These are phyloP conservation scores for Arthroderma sp. DNA, from an alignment of 2,329 filamentous ascomycete genomes.

Conservation along the genomic window DNA sequence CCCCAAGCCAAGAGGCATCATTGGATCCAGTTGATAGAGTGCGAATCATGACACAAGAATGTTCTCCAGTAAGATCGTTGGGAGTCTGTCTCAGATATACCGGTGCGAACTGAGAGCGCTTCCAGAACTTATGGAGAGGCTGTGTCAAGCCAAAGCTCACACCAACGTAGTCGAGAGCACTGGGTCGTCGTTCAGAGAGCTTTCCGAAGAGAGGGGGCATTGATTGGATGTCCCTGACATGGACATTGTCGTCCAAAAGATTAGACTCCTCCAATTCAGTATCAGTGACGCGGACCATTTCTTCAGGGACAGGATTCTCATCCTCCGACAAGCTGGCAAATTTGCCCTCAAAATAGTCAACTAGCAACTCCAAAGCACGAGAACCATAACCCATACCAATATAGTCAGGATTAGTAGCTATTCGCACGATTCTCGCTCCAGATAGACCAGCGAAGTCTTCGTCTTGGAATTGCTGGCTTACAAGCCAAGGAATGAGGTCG, in stretches of 20 bases:
- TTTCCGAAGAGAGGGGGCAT: constrained; percentile 93
- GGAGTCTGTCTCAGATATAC: constrained; percentile 91
- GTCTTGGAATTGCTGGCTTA: constrained; percentile 96
- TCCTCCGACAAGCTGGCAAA: constrained; percentile 74
- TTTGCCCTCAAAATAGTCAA: constrained; percentile 90
- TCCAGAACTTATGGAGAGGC: constrained; percentile 92
- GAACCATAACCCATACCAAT: constrained; percentile 86
- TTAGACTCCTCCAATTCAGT: constrained; percentile 63
- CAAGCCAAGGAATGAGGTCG: constrained; percentile 92
- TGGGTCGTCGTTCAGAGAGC: constrained; percentile 68
- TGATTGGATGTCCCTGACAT: constrained; percentile 73
- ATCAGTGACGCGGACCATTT: constrained; percentile 70
- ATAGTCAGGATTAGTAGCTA: constrained; percentile 93
- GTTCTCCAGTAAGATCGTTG: constrained; percentile 92
- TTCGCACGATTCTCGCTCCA: constrained; percentile 81
- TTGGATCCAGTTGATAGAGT: constrained; percentile 51
- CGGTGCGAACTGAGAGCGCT: constrained; percentile 69
- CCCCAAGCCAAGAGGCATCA: constrained; percentile 74
- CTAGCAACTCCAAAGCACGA: constrained; percentile 72
- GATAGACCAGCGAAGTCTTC: constrained; percentile 90
- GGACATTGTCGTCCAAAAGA: constrained; percentile 76
- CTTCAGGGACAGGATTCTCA: constrained; percentile 39
- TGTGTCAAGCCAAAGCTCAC: constrained; percentile 89
- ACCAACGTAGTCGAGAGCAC: constrained; percentile 78
- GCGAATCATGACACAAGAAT: constrained; percentile 94